Percentiles rank a stretch among this genome's conserved stretches.
Conservation (phyloP, 257 asterid genomes). For the Solanum commersonii region DNA sequence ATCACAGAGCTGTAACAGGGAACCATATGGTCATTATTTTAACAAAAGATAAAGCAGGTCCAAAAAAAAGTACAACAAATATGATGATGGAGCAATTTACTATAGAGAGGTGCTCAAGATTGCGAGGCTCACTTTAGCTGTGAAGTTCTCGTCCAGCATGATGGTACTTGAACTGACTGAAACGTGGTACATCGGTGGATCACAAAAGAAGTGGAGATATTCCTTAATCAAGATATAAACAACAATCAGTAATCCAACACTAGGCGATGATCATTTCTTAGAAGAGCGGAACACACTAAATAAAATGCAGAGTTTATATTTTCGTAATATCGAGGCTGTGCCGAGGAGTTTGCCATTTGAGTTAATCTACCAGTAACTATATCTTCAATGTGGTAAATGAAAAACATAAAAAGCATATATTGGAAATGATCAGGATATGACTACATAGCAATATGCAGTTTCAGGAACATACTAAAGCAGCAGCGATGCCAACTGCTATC, state of each 20-base stretch:
- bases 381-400: background rate
- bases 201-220: constrained; percentile 85
- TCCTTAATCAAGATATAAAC: constrained; percentile 40
- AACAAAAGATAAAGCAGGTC: background rate
- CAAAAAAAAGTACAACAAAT: background rate
- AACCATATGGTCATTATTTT: background rate
- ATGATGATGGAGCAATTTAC: background rate
- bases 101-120: background rate
- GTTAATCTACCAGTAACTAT: background rate
- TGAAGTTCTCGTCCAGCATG: constrained; percentile 75
- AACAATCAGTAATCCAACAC: background rate
- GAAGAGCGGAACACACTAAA: background rate
- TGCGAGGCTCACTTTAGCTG: constrained; percentile 45
- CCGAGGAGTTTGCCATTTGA: background rate
- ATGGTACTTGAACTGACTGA: constrained; percentile 75
- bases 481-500: constrained; percentile 66
- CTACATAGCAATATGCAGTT: background rate
- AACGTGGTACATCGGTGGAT: constrained; percentile 61
- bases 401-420: background rate
- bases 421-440: background rate
- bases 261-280: background rate
- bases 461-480: constrained; percentile 70
- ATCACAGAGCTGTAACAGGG: constrained; percentile 52
- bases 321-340: background rate
- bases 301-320: background rate